Percentiles rank a stretch among this genome's conserved stretches.
Evolutionary conservation across 768 basidiomycete genomes (phyloP).

Genomic region (Nevesoporus exiguus): DNA sequence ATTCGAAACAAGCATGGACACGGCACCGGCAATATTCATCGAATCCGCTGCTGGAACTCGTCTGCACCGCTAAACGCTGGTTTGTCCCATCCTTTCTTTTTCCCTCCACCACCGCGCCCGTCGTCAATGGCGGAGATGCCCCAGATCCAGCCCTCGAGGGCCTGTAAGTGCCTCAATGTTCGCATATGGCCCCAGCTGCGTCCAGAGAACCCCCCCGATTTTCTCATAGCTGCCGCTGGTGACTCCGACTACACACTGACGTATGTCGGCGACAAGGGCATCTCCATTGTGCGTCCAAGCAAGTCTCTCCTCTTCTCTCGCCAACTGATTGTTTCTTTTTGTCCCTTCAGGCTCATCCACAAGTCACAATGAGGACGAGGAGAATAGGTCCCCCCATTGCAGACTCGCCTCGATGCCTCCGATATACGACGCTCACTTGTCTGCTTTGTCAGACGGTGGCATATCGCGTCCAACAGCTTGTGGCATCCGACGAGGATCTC

Average conservation of each 20-base stretch:
- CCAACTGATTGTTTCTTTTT: constrained; percentile 6
- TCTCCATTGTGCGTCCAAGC: constrained; percentile 52
- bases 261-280: constrained; percentile 65
- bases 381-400: constrained; percentile 42
- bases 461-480: constrained; percentile 67
- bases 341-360: constrained; percentile 55
- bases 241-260: constrained; percentile 48
- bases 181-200: constrained; percentile 43
- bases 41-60: constrained; percentile 26
- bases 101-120: constrained; percentile 16
- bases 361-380: constrained; percentile 65
- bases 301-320: not conserved
- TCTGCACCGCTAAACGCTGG: constrained; percentile 27
- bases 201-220: constrained; percentile 31
- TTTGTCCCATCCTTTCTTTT: constrained; percentile 14
- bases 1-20: constrained; percentile 22
- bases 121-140: constrained; percentile 23
- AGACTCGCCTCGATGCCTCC: constrained; percentile 48
- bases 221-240: constrained; percentile 25
- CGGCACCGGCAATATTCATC: constrained; percentile 34
- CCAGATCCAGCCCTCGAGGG: constrained; percentile 32
- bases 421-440: constrained; percentile 65
- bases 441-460: constrained; percentile 60
- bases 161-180: constrained; percentile 74
- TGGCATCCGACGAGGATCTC: constrained; percentile 53